Percentiles rank a stretch among this genome's conserved stretches.
Evolutionary conservation across 176 grass and related monocot species (phyloP).

Genomic region (Guadua angustifolia): DNA sequence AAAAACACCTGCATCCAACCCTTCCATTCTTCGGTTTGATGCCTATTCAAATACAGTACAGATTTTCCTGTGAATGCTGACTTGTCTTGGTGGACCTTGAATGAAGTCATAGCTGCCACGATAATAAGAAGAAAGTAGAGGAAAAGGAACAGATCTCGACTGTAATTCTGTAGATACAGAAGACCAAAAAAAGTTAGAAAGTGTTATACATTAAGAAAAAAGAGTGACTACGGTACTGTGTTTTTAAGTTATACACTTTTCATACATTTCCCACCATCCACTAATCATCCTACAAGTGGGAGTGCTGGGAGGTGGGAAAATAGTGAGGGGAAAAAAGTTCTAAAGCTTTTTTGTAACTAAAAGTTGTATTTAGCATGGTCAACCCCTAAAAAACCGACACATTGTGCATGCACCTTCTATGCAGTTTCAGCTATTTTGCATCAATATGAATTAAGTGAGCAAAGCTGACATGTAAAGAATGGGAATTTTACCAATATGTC

Average conservation of each 20-base stretch:
- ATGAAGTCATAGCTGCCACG: constrained; percentile 94
- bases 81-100: constrained; percentile 94
- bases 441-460: constrained; percentile 15
- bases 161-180: constrained; percentile 80
- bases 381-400: constrained; percentile 18
- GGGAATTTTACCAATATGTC: constrained; percentile 2
- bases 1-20: constrained; percentile 98
- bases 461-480: constrained; percentile 27
- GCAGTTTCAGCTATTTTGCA: constrained; percentile 25
- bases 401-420: not conserved
- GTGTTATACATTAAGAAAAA: not conserved
- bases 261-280: not conserved
- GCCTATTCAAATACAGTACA: constrained; percentile 88
- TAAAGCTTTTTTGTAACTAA: not conserved
- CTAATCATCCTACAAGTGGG: not conserved
- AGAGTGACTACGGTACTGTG: not conserved
- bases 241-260: not conserved
- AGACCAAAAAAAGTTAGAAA: constrained; percentile 10
- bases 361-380: not conserved
- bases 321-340: not conserved
- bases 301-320: not conserved
- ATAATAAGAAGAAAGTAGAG: constrained; percentile 98
- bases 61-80: constrained; percentile 84
- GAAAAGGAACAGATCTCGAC: constrained; percentile 89
- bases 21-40: constrained; percentile 99